Base-by-base conservation (phyloP, 257 asterid species). In the Handroanthus guayacan region DNA sequence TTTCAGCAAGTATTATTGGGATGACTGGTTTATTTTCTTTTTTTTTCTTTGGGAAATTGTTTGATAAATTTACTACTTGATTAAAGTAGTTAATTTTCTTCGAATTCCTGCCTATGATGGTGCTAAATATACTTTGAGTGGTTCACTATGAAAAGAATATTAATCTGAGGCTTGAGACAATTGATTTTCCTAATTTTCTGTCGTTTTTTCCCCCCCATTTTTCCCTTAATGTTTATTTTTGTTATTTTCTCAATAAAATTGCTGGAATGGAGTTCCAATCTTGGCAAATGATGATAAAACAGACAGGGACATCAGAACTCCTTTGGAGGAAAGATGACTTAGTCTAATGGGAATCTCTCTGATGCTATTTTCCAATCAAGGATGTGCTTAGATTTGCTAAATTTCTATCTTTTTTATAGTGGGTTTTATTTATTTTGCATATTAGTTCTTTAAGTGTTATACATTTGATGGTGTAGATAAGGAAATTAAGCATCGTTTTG, bases 231-330 rank as follows among this genome's bases (percentile, higher is more conserved):
- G 1, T 3, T 41, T 5, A 8, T 41, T 41, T 41, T 41, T 41
- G 45, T 41, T 41, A 5, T 8, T 41, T 41, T 41, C 31, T 41
- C 8, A 5, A 5, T 5, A 41, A 41, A 8, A 41, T 5, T 5
- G 8, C 0, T 41, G 45, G 5, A 41, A 65, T 67, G 3, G 3
- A n/a, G 4, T 3, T 20, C 11, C n/a, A 44, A 3, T 39, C 0
- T 67, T 7, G 69, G 91, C 86, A 88, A 48, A 54, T 88, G 88
- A 86, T 64, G 91, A 88, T 17, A 86, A 67, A 84, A 87, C n/a
- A 87, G 96, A 90, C 96, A 90, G 96, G 96, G 96, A 88, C 94
- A 90, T 85, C 92, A 83, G 93, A 86, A 10, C 80, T 82, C 83
- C 69, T 62, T 20, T 12, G 0, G 75, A 78, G 44, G 80, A 16